Evolutionary conservation across 202 grass and related monocot species (phyloP).

Genomic region (Schoenoplectus tabernaemontani): DNA sequence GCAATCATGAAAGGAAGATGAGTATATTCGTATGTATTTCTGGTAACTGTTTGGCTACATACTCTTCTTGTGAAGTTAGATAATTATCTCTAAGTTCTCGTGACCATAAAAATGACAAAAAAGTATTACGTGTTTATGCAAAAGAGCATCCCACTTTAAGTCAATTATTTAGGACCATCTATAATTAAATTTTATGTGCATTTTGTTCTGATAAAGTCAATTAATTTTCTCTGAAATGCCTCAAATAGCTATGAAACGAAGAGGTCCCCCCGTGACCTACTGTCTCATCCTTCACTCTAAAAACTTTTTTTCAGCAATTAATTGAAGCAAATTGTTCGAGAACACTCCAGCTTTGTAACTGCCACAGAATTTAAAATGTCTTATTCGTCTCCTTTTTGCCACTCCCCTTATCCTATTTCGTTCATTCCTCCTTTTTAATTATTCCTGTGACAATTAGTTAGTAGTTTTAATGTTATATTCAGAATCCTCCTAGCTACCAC

Average conservation of each 20-base stretch:
- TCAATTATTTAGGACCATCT: background rate
- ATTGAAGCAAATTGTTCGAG: constrained; percentile 22
- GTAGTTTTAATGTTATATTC: background rate
- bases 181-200: background rate
- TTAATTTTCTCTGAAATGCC: background rate
- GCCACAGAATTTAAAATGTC: constrained; percentile 28
- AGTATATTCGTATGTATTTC: background rate
- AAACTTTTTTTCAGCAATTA: constrained; percentile 30
- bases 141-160: background rate
- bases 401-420: constrained; percentile 19
- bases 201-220: background rate
- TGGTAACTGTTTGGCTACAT: background rate
- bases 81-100: background rate
- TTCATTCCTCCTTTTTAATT: constrained; percentile 6
- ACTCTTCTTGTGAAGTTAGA: background rate
- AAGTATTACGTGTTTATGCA: background rate
- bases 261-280: constrained; percentile 1
- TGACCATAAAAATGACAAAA: background rate
- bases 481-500: background rate
- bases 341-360: constrained; percentile 27
- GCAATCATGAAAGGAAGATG: background rate
- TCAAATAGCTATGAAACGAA: no score
- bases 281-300: background rate
- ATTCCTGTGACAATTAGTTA: constrained; percentile 21
- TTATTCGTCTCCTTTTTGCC: constrained; percentile 10